Evolutionary conservation across 495 filamentous ascomycete genomes (phyloP).

Genomic region (Penicillium crystallinum): DNA sequence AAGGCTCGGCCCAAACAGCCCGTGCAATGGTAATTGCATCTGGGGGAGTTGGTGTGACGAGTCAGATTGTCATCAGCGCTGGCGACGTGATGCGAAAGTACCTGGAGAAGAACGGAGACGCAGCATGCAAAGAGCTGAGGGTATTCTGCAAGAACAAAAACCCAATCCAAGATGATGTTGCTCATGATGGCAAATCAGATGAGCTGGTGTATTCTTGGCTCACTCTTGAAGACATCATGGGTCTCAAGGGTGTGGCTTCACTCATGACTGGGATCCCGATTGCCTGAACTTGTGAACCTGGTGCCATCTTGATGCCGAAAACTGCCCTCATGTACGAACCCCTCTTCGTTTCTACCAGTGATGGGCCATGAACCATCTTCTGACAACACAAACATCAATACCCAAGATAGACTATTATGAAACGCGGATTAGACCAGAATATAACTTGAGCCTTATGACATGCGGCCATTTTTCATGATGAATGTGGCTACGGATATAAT

Average conservation of each 20-base stretch:
- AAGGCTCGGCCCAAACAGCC: slow-evolving; percentile 20
- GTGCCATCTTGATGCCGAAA: not conserved
- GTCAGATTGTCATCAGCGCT: slow-evolving; percentile 25
- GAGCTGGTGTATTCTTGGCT: slow-evolving; percentile 3
- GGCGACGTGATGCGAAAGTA: slow-evolving; percentile 27
- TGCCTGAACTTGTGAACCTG: slow-evolving; percentile 10
- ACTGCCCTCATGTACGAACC: no score
- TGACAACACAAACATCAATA: no score
- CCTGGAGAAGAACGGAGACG: slow-evolving; percentile 26
- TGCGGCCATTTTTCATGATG: no score
- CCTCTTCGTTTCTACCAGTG: no score
- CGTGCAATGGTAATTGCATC: slow-evolving; percentile 14
- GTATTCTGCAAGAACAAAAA: slow-evolving; percentile 31
- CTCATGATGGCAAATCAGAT: slow-evolving; percentile 10
- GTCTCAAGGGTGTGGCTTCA: slow-evolving; percentile 20
- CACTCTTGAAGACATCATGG: slow-evolving; percentile 20
- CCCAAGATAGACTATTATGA: no score
- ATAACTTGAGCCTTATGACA: no score
- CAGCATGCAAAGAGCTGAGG: slow-evolving; percentile 29
- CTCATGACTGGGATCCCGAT: slow-evolving; percentile 25
- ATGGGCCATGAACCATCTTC: no score
- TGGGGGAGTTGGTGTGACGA: not conserved
- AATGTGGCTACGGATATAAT: no score
- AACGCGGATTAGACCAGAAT: no score
- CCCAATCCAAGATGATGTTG: slow-evolving; percentile 21